Conservation (phyloP, 1,139 yeast genomes). For the Debaryomycetaceae sp. region DNA sequence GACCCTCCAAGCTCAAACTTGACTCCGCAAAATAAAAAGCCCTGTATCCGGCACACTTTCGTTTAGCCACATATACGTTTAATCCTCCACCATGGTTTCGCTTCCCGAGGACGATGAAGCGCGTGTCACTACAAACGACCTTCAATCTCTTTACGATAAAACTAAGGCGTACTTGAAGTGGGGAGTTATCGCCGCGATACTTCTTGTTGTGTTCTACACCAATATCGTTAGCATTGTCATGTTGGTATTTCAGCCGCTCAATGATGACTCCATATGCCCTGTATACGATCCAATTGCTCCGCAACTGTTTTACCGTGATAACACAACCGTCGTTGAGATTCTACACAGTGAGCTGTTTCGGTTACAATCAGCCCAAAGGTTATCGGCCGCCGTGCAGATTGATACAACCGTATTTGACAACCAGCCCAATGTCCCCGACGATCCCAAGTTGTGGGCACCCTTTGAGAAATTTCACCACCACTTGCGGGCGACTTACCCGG, state of each 20-base stretch:
- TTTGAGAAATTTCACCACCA: slow-evolving; percentile 15
- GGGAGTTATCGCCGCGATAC: slow-evolving; percentile 5
- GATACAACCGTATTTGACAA: slow-evolving; percentile 30
- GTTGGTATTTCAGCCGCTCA: slow-evolving; percentile 19
- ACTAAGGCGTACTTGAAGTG: slow-evolving; percentile 1
- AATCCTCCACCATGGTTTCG: slow-evolving; percentile 1
- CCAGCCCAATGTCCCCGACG: slow-evolving; percentile 26
- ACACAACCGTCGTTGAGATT: slow-evolving; percentile 15
- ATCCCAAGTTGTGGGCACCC: slow-evolving; percentile 22
- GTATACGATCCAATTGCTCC: slow-evolving; percentile 18
- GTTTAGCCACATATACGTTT: not conserved
- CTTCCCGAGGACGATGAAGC: not conserved
- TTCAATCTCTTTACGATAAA: not conserved
- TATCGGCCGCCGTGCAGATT: slow-evolving; percentile 27
- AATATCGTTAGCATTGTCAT: slow-evolving; percentile 19
- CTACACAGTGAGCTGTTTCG: slow-evolving; percentile 21
- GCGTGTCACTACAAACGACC: not conserved
- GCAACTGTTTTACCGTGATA: slow-evolving; percentile 14
- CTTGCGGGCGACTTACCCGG: slow-evolving; percentile 17
- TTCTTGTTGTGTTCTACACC: slow-evolving; percentile 17
- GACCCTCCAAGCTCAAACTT: too few species aligned
- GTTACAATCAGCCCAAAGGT: slow-evolving; percentile 19
- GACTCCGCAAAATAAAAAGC: too few species aligned
- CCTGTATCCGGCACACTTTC: too few species aligned
- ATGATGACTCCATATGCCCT: slow-evolving; percentile 15